Evolutionary conservation across 305 asterid species (phyloP).

Genomic region (Fraxinus albicans): DNA sequence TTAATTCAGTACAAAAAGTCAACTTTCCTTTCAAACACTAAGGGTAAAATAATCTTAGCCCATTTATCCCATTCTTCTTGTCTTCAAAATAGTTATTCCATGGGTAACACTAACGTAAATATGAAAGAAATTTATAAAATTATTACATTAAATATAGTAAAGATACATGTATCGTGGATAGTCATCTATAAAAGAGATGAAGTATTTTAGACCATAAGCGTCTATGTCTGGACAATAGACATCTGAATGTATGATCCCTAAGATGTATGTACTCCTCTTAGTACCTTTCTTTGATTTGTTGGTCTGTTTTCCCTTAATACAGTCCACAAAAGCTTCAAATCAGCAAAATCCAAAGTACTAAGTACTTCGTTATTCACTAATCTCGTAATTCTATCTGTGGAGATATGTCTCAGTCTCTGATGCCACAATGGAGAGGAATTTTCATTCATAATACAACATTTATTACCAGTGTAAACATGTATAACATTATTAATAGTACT

Average conservation of each 20-base stretch:
- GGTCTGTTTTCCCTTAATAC: slow-evolving; percentile 4
- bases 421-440: neutral
- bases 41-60: too few species aligned
- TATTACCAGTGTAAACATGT: neutral
- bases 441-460: neutral
- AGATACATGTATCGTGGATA: neutral
- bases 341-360: neutral
- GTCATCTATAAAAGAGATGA: neutral
- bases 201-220: neutral
- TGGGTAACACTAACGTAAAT: too few species aligned
- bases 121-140: too few species aligned
- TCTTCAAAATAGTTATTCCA: too few species aligned
- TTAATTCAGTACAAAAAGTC: too few species aligned
- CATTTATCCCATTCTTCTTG: too few species aligned
- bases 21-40: too few species aligned
- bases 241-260: slow-evolving; percentile 8
- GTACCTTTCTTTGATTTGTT: slow-evolving; percentile 7
- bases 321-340: neutral
- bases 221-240: neutral
- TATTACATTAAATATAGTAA: too few species aligned
- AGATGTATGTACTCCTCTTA: neutral
- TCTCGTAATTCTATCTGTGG: neutral
- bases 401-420: neutral
- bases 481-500: neutral
- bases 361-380: neutral